These are phyloP conservation scores for Solanum lycopersicoides DNA, from an alignment of 257 asterid species.

Conservation along the genomic window DNA sequence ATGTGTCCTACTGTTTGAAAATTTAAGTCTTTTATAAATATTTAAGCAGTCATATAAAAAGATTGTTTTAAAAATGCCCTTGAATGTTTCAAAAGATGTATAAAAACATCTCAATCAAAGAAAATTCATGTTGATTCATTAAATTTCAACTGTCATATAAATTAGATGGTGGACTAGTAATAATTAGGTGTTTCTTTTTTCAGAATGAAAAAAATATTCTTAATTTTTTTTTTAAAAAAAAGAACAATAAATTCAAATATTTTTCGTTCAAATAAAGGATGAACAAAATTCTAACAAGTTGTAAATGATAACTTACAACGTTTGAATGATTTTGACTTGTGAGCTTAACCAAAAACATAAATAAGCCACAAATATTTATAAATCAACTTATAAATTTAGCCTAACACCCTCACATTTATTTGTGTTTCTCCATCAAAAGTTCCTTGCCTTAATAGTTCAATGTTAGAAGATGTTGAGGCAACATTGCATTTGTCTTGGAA, in stretches of 20 bases:
- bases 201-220: not conserved
- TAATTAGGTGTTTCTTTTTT: not conserved
- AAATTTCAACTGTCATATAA: not conserved
- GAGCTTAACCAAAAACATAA: not conserved
- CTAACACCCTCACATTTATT: not conserved
- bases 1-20: too few relatives aligned
- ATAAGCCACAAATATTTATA: not conserved
- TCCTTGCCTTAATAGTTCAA: not conserved
- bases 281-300: not conserved
- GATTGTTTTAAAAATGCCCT: too few relatives aligned
- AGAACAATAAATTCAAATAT: too few relatives aligned
- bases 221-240: too few relatives aligned
- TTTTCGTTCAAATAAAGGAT: not conserved
- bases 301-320: not conserved
- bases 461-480: not conserved
- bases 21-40: too few relatives aligned
- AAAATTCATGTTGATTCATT: too few relatives aligned
- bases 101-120: too few relatives aligned
- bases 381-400: not conserved
- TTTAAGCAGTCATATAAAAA: too few relatives aligned
- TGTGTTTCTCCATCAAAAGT: not conserved
- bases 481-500: not conserved
- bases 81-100: too few relatives aligned
- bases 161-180: not conserved
- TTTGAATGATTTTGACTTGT: not conserved